Conservation (phyloP, 1,284 basidiomycete genomes). For the Papiliotrema nemorosa region DNA sequence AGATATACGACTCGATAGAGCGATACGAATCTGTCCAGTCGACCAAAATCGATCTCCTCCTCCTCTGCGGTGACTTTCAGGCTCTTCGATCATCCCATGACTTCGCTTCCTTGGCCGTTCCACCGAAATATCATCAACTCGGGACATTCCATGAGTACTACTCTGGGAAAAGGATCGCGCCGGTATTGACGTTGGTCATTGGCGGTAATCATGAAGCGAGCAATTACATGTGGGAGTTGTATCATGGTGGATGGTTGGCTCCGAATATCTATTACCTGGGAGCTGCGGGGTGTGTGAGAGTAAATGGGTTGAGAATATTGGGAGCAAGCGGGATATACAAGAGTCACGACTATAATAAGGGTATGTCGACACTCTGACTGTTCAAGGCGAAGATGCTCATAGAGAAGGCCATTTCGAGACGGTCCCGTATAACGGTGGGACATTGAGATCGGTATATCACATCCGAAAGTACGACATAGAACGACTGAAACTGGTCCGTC, state of each 20-base stretch:
- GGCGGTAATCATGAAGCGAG: slow-evolving; percentile 98
- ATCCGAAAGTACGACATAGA: slow-evolving; percentile 80
- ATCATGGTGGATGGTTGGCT: slow-evolving; percentile 93
- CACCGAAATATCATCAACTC: slow-evolving; percentile 78
- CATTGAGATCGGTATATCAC: slow-evolving; percentile 86
- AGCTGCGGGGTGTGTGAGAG: slow-evolving; percentile 80
- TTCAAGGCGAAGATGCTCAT: not conserved
- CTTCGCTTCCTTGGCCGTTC: slow-evolving; percentile 84
- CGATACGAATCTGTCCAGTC: slow-evolving; percentile 60
- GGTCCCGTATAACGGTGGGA: slow-evolving; percentile 59
- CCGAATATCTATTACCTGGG: slow-evolving; percentile 97
- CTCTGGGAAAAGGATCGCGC: slow-evolving; percentile 72
- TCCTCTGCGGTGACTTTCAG: slow-evolving; percentile 91
- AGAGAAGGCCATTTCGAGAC: slow-evolving; percentile 54
- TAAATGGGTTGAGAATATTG: slow-evolving; percentile 80
- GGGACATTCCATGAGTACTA: slow-evolving; percentile 91
- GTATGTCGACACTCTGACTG: slow-evolving; percentile 50
- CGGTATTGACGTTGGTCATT: slow-evolving; percentile 87
- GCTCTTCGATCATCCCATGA: slow-evolving; percentile 84
- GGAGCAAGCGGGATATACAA: slow-evolving; percentile 95
- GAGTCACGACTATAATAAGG: slow-evolving; percentile 67
- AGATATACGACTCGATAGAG: slow-evolving; percentile 76
- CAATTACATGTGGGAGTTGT: slow-evolving; percentile 97
- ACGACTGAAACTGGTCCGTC: slow-evolving; percentile 67
- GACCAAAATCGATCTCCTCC: slow-evolving; percentile 74